Percentiles rank a stretch among this genome's conserved stretches.
Conservation (phyloP, 805 yeast species). For the Kuraishia capsulata region DNA sequence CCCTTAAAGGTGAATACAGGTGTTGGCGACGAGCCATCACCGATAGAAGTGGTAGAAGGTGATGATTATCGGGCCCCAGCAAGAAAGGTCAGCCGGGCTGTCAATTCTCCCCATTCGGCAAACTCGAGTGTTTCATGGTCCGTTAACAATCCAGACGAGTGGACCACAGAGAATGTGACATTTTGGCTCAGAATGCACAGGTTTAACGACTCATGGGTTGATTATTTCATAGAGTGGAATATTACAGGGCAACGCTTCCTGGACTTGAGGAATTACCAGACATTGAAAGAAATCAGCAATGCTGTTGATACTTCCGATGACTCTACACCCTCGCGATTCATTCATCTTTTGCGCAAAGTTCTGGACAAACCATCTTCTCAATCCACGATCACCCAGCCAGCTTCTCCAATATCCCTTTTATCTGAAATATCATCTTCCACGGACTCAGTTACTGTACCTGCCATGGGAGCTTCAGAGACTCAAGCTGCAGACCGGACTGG, state of each 20-base stretch:
- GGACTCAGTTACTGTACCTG: neutral
- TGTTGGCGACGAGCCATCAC: neutral
- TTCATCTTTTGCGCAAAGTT: conserved; percentile 41
- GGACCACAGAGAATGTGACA: conserved; percentile 64
- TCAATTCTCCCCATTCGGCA: conserved; percentile 2
- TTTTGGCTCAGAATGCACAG: conserved; percentile 61
- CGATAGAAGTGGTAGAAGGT: no score
- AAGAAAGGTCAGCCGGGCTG: neutral
- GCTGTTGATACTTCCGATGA: conserved; percentile 34
- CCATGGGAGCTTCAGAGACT: neutral
- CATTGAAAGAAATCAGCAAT: conserved; percentile 18
- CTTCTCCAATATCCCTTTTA: conserved; percentile 11
- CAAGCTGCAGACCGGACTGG: no score
- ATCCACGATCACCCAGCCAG: conserved; percentile 4
- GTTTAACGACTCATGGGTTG: conserved; percentile 71
- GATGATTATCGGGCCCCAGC: neutral
- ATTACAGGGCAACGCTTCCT: conserved; percentile 58
- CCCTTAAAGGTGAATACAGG: neutral
- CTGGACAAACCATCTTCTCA: conserved; percentile 15
- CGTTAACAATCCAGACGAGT: conserved; percentile 45
- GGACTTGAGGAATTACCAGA: conserved; percentile 58
- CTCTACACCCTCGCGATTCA: conserved; percentile 48
- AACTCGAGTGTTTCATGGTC: conserved; percentile 31
- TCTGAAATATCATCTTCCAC: conserved; percentile 10
- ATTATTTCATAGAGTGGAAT: conserved; percentile 46